These are phyloP conservation scores for Avicennia marina DNA, from an alignment of 257 asterid genomes.

Conservation along the genomic window DNA sequence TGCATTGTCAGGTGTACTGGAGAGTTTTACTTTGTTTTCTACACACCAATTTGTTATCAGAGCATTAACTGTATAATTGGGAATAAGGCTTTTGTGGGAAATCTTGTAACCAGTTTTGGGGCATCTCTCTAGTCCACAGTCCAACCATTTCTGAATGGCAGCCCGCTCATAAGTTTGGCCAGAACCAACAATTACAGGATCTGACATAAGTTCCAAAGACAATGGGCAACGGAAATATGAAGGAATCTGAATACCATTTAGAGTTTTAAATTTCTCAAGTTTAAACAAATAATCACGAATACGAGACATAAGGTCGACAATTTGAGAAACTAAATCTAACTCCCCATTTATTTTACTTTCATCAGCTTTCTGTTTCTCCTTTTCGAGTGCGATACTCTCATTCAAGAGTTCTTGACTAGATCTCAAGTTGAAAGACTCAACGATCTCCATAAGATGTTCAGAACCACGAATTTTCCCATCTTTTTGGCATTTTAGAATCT, in stretches of 20 bases:
- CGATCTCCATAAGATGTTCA: conserved; percentile 37
- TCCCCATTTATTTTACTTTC: conserved; percentile 27
- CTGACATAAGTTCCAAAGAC: conserved; percentile 72
- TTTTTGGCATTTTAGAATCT: conserved; percentile 42
- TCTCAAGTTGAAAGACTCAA: conserved; percentile 50
- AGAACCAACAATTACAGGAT: conserved; percentile 90
- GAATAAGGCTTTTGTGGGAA: conserved; percentile 54
- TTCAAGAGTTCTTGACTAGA: conserved; percentile 58
- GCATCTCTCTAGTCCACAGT: conserved; percentile 64
- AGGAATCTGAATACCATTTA: conserved; percentile 56
- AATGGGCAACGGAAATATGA: conserved; percentile 73
- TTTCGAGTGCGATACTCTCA: conserved; percentile 73
- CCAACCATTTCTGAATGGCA: conserved; percentile 85
- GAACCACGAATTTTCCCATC: conserved; percentile 38
- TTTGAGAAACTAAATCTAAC: conserved; percentile 33
- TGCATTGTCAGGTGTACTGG: conserved; percentile 18
- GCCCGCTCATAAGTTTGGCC: conserved; percentile 86
- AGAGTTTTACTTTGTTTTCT: conserved; percentile 44
- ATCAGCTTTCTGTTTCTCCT: conserved; percentile 64
- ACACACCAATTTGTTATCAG: conserved; percentile 69
- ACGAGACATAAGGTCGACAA: conserved; percentile 46
- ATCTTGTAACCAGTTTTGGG: conserved; percentile 62
- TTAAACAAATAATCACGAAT: conserved; percentile 48
- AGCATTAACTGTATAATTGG: conserved; percentile 76
- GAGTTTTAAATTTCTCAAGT: conserved; percentile 39